Conservation (phyloP, 306 rosid genomes). For the Pterocarpus macrocarpus region DNA sequence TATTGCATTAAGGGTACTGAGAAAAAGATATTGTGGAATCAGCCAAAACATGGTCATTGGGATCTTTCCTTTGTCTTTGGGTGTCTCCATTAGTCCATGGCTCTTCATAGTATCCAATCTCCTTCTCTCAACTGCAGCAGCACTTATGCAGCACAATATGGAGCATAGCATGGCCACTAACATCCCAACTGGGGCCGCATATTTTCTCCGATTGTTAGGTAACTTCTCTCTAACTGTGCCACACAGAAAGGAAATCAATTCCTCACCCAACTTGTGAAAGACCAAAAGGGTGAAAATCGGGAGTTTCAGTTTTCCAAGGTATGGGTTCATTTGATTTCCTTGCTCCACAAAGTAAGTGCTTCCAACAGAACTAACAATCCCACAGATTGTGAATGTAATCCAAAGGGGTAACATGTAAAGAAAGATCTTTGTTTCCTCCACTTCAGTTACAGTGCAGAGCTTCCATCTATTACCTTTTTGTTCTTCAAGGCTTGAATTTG, state of each 20-base stretch:
- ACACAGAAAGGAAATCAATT: background rate
- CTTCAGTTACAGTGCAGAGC: slow-evolving; percentile 48
- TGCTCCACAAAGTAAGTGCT: slow-evolving; percentile 51
- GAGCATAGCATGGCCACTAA: slow-evolving; percentile 41
- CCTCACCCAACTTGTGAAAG: slow-evolving; percentile 32
- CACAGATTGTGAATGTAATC: slow-evolving; percentile 36
- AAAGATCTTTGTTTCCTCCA: slow-evolving; percentile 46
- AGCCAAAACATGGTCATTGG: slow-evolving; percentile 59
- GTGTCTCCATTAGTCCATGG: slow-evolving; percentile 37
- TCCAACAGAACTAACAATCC: slow-evolving; percentile 51
- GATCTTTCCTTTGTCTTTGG: slow-evolving; percentile 9
- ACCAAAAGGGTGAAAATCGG: slow-evolving; percentile 30
- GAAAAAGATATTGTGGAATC: slow-evolving; percentile 51
- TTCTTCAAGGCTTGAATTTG: background rate
- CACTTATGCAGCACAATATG: slow-evolving; percentile 45
- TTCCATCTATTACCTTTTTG: slow-evolving; percentile 41
- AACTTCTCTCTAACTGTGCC: background rate
- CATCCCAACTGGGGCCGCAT: background rate
- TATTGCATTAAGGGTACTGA: slow-evolving; percentile 37
- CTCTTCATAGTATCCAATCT: slow-evolving; percentile 44
- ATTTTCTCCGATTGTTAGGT: background rate
- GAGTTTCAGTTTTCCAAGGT: slow-evolving; percentile 42
- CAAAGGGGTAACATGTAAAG: slow-evolving; percentile 36
- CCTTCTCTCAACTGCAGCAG: slow-evolving; percentile 49
- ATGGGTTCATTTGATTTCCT: slow-evolving; percentile 46